phyloP scores from a whole-genome alignment of 176 grass and related monocot species.

The maize (Zea mays) region DNA sequence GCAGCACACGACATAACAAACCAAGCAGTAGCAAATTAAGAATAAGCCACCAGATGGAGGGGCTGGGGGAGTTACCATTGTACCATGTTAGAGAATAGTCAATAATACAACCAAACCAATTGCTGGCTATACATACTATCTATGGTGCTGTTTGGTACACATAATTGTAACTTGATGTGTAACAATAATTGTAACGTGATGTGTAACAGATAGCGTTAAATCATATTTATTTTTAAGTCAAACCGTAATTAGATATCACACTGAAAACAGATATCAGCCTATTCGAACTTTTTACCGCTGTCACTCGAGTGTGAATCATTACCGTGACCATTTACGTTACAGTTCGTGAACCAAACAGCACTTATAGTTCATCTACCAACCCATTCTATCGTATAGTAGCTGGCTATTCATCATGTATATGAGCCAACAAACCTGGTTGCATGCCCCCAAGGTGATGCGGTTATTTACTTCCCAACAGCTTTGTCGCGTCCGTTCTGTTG shows the following conservation, averaged over 20 bases:
- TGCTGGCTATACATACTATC: neutral
- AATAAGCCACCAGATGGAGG: neutral
- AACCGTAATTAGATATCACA: too few relatives aligned
- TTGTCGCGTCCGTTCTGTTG: neutral
- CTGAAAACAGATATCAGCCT: too few relatives aligned
- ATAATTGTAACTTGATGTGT: neutral
- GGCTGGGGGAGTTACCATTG: neutral
- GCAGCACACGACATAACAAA: neutral
- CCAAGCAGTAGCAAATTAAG: neutral
- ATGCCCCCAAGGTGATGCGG: neutral
- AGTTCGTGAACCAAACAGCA: too few relatives aligned
- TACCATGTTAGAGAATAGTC: neutral
- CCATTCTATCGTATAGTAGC: too few relatives aligned
- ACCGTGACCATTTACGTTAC: too few relatives aligned
- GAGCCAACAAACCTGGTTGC: neutral
- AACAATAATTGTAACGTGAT: neutral
- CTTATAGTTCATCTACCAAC: too few relatives aligned
- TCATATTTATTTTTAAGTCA: too few relatives aligned
- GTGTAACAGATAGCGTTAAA: neutral
- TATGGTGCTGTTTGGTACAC: too few relatives aligned
- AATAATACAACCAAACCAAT: neutral
- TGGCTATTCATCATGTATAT: neutral
- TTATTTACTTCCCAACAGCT: neutral
- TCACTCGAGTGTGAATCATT: too few relatives aligned
- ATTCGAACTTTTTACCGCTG: too few relatives aligned